Conservation (phyloP, 768 basidiomycete species). For the Suillus ampliporus region DNA sequence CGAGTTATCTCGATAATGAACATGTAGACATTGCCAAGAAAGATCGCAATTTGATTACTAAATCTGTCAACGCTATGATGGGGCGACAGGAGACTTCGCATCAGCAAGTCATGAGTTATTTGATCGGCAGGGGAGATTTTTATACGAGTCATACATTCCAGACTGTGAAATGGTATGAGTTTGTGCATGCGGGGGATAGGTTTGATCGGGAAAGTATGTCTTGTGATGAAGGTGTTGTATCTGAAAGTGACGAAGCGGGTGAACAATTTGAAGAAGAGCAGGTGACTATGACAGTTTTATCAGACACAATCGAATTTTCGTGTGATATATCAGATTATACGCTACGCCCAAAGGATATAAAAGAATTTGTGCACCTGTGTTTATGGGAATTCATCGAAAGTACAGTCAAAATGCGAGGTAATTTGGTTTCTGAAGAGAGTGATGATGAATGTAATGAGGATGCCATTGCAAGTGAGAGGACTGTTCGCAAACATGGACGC, state of each 20-base stretch:
- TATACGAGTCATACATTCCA: slow-evolving; percentile 21
- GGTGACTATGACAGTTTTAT: neutral
- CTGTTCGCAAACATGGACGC: no score
- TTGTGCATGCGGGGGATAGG: neutral
- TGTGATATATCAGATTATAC: neutral
- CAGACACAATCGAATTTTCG: no score
- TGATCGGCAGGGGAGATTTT: slow-evolving; percentile 27
- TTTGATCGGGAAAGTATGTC: no score
- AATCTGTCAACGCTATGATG: slow-evolving; percentile 26
- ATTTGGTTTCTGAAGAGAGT: no score
- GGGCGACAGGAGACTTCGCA: slow-evolving; percentile 33
- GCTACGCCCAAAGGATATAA: neutral
- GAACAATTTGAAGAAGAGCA: neutral
- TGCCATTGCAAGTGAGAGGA: no score
- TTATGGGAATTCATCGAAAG: neutral
- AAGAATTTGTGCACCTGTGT: neutral
- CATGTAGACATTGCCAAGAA: neutral
- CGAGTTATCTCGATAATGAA: neutral
- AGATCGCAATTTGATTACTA: slow-evolving; percentile 4
- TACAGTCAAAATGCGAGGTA: neutral
- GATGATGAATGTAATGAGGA: no score
- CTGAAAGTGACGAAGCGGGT: no score
- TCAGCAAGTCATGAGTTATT: slow-evolving; percentile 36
- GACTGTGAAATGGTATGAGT: neutral
- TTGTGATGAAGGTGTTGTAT: neutral